Evolutionary conservation across 2,329 filamentous ascomycete genomes (phyloP), one percentile per base, ranked within the genome.

Genomic region (Xylariaceae sp.): DNA sequence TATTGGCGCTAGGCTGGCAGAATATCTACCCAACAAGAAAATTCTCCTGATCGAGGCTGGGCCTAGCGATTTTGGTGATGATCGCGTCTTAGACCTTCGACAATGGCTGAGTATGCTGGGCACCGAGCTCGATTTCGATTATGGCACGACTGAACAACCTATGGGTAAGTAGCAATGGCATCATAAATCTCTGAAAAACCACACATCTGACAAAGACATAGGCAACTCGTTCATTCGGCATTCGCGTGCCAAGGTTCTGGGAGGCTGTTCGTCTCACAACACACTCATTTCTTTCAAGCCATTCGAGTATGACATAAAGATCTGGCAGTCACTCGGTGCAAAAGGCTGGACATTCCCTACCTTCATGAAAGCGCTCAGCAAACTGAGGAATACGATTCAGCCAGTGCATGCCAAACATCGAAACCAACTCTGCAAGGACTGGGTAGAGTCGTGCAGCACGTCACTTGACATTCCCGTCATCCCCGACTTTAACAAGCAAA

Each of bases 221-320:
- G 88, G 89, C 63, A 95, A 95, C 75, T 93, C 87, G 45, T 79
- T 89, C 71, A 95, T 95, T 71, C 83, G 89, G 54, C 90, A 95
- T 73, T 94, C 90, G 12, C 85, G 90, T 52, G 90, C 90, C 53
- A 95, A 95, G 74, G 89, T 95, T 32, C 79, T 95, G 22, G 90
- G 90, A 56, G 90, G 90, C 55, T 95, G 90, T 76, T 94, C 89
- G 36, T 92, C 86, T 48, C 90, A 95, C 77, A 95, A 95, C 71
- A 95, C 90, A 17, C 76, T 95, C 59, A 95, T 95, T 67, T 93
- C 87, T 16, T 95, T 95, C 79, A 82, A 89, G 21, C 88, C 90
- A 6, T 94, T 95, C 63, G 82, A 90, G 67, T 91, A 94, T 67
- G 90, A 95, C 68, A 80, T 87, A 71, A 78, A 88, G 62, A 78